Base-by-base conservation (phyloP, 331 rosid genomes). In the Malus hybrid region DNA sequence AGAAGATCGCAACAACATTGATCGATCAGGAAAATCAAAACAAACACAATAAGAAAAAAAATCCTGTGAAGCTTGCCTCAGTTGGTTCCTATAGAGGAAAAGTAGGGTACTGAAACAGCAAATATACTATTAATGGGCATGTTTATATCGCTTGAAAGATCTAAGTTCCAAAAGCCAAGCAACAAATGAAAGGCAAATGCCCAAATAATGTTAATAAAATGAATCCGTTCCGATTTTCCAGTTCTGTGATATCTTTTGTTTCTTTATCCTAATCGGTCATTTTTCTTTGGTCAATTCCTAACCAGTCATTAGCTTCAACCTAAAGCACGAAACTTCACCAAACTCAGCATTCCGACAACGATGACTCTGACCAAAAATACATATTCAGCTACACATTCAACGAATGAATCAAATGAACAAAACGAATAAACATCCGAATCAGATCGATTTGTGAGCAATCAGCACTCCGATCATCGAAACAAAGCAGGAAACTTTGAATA, bases 391-490 rank as follows among this genome's bases (percentile, higher is more conserved):
- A 69, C 69, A 64, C 79, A 67, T 27, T 62, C 36, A 27, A 27
- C 34, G 13, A 73, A 22, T 67, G 28, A 52, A 64, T 32, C 69
- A 64, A 16, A 65, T 50, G 22, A 36, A 52, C 44, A 42, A 62
- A 10, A 3, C 5, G 13, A 60, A 29, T 28, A 32, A 46, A 54
- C 67, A 64, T 11, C 10, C 1, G 52, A 62, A 66, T 52, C 72
- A 65, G 24, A 57, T 65, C 46, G 24, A 76, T 48, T 27, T 48
- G 59, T 48, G 14, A 65, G 15, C 71, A 83, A 82, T 27, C 79
- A 27, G 52, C 71, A 80, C 79, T 50, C 89, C 86, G 90, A 87
- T 90, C 86, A 84, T 79, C 75, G 22, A 57, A 27, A 72, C 64
- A 77, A 60, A 28, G 18, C 24, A 4, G 74, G 69, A 75, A 39